Base-by-base conservation (phyloP, 2,329 filamentous ascomycete genomes). In the Claviceps sp. region DNA sequence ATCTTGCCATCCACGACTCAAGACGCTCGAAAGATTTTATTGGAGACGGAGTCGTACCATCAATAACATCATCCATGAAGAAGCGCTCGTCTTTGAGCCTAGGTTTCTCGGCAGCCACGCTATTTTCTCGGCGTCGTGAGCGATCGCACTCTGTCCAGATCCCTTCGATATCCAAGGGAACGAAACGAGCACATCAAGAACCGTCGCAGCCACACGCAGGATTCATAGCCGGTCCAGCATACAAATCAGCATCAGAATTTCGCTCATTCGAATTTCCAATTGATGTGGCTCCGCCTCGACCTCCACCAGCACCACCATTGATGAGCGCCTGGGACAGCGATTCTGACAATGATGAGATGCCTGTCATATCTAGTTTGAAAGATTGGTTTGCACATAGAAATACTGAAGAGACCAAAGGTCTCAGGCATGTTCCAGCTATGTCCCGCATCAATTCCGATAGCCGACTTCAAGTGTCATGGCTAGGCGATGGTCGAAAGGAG, bases 321-420 rank as follows among this genome's bases (percentile, higher is more conserved):
- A 56, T 56, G 38, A 69, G 66, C 54, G 62, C 58, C 11, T 69
- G 67, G 53, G 62, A 62, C 30, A 55, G 38, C 50, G 66, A 68
- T 43, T 63, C 61, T 16, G 63, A 66, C 14, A 64, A 65, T n/a
- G 62, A 63, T 14, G 60, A 58, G 1, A 54, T 55, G 1, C 42
- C 36, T 43, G 58, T 43, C 50, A 44, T 52, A 38, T 24, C 52
- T 53, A 53, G 34, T 6, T 34, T 57, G 22, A 54, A 49, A 24
- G 55, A 54, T 14, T 56, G 55, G 56, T 55, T 56, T 18, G 47
- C 51, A n/a, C 38, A 48, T 9, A 52, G 37, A 47, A 38, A 48
- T 5, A 48, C 40, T 6, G 51, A 57, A 13, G 40, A 52, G 8
- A 26, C 5, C 37, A 54, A 54, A 24, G 11, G 40, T 20, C 53